These are phyloP conservation scores for Coffea canephora DNA, from an alignment of 257 asterid species.

Conservation along the genomic window DNA sequence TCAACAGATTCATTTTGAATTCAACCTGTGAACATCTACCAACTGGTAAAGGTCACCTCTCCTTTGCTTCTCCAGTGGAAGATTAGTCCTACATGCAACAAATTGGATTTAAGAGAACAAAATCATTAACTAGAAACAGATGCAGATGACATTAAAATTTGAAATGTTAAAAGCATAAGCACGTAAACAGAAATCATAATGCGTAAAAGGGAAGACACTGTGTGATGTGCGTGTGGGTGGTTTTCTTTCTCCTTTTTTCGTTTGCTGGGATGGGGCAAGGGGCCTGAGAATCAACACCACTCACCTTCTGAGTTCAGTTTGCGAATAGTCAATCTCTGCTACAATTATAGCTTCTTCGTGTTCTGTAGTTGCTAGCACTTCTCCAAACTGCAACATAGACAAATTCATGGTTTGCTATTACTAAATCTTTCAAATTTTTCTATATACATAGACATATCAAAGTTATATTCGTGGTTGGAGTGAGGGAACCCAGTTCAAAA, in stretches of 20 bases:
- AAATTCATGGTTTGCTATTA: not conserved
- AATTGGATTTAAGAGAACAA: not conserved
- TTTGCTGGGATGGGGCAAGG: not conserved
- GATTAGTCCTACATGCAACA: constrained; percentile 52
- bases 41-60: constrained; percentile 93
- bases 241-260: too few species aligned
- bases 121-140: not conserved
- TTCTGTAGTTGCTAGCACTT: constrained; percentile 78
- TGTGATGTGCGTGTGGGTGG: not conserved
- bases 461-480: not conserved
- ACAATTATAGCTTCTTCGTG: constrained; percentile 76
- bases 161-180: not conserved
- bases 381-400: constrained; percentile 66
- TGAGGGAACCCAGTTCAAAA: too few species aligned
- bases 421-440: too few species aligned
- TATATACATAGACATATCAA: not conserved
- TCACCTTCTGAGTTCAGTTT: constrained; percentile 74
- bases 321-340: constrained; percentile 81
- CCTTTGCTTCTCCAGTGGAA: constrained; percentile 86
- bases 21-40: constrained; percentile 73
- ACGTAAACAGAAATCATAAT: not conserved
- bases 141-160: not conserved
- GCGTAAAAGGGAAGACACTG: not conserved
- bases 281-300: not conserved
- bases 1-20: constrained; percentile 30